These are phyloP conservation scores for Anthoceros angustus DNA, from an alignment of 225 moss, liverwort and hornwort genomes.

Conservation along the genomic window DNA sequence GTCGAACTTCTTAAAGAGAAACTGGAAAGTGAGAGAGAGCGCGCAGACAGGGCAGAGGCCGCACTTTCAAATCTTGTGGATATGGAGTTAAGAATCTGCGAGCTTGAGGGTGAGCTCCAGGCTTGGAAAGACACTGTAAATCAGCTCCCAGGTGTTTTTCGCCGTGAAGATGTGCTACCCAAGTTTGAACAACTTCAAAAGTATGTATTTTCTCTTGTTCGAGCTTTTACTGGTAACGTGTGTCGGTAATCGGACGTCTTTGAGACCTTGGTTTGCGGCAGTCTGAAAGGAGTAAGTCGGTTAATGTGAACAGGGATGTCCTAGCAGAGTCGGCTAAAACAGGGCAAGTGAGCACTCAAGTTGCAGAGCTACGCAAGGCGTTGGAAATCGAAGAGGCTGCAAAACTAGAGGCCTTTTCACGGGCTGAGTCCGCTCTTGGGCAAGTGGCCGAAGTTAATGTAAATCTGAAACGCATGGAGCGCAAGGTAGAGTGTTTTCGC, in stretches of 20 bases:
- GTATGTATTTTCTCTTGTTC: slow-evolving; percentile 15
- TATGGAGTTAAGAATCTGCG: slow-evolving; percentile 53
- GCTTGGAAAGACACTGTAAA: slow-evolving; percentile 49
- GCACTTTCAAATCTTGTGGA: slow-evolving; percentile 42
- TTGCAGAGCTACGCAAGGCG: slow-evolving; percentile 49
- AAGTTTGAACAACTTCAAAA: slow-evolving; percentile 69
- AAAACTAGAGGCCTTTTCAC: slow-evolving; percentile 44
- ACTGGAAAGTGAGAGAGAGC: slow-evolving; percentile 50
- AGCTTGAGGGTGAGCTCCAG: slow-evolving; percentile 54
- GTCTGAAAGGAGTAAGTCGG: too few relatives aligned
- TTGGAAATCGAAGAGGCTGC: slow-evolving; percentile 39
- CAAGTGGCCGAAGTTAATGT: slow-evolving; percentile 48
- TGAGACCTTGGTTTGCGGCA: too few relatives aligned
- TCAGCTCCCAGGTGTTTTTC: slow-evolving; percentile 51
- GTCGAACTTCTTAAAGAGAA: slow-evolving; percentile 74
- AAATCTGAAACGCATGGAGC: slow-evolving; percentile 52
- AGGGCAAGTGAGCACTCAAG: slow-evolving; percentile 48
- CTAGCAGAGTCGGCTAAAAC: slow-evolving; percentile 45
- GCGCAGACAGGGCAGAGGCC: slow-evolving; percentile 81
- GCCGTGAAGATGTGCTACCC: slow-evolving; percentile 43
- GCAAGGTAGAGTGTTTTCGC: too few relatives aligned
- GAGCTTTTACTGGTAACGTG: slow-evolving; percentile 6
- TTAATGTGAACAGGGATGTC: slow-evolving; percentile 28
- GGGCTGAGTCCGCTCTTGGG: slow-evolving; percentile 37
- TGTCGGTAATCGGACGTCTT: too few relatives aligned